Evolutionary conservation across 148 eudicot species (phyloP), one percentile per base, ranked within the genome.

Genomic region (Agrostemma githago): DNA sequence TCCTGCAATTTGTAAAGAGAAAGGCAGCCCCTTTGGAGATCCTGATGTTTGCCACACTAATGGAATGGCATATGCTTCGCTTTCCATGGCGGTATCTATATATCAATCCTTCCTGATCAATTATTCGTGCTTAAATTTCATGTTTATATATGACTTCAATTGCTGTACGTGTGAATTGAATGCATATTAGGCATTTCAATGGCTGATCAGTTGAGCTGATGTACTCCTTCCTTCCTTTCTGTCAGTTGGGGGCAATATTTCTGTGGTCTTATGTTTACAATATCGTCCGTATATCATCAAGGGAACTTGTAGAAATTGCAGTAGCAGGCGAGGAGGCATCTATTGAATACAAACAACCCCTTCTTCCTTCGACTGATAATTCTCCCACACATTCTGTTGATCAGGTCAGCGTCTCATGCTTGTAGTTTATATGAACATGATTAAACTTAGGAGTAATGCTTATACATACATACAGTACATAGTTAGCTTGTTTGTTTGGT

Each of bases 1-100:
- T 61, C 98, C 98, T 59, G 98, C 97, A 66, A 85, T 91, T 60
- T 94, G 98, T 72, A 91, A 88, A 80, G 97, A 94, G 84, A 88
- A 79, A 68, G 93, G 85, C 8, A 91, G 90, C 74, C 97, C 98
- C 0, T 94, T 94, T 78, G 98, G 97, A 75, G 85, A 60, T 38
- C 82, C 91, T 53, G 87, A 80, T 79, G 85, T 70, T 39, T 94
- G 98, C 72, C 74, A 79, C 61, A 74, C 74, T 51, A 85, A 84
- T 59, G 97, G 89, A 63, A 75, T 91, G 75, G 92, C 89, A 41
- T 94, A 94, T 77, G 88, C 91, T 73, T 88, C 93, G 4, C 96
- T 91, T 75, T 94, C 96, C 64, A 74, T 91, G 97, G 98, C 97
- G 66, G 98, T 93, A 91, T 73, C 83, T 42, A 10, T 26, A 26